Base-by-base conservation (phyloP, 805 yeast genomes). In the Candida endomychidarum region DNA sequence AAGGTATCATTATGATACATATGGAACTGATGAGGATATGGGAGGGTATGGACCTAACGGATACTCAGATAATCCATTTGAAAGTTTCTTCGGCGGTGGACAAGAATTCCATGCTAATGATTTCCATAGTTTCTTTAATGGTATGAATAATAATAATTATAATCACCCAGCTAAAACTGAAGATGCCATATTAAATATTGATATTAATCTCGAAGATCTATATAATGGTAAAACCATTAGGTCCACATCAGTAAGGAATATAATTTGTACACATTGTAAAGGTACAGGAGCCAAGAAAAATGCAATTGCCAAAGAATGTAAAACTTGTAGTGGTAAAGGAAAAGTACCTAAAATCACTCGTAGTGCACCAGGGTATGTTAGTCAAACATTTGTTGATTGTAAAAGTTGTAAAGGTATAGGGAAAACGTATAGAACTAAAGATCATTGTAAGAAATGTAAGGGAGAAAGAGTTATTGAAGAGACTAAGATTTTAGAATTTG, bases 221-320 rank as follows among this genome's bases (percentile, higher is more conserved):
- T 89, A 78, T 68, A 80, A 78, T 48, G 96, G 98, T 3, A 86
- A 86, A 57, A 77, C 81, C 7, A 73, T 89, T 46, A 86, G 86
- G 55, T 76, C 86, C 53, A 74, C 85, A 3, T 74, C 85, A 2
- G 77, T 83, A 2, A 75, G 96, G 57, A 77, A 84, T 52, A 70
- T 84, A 8, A 61, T 89, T 1, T 91, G 99, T 67, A 60, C 71
- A 4, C 54, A 63, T 25, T 91, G 99, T 63, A 65, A 72, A 28
- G 97, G 97, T 2, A 62, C 76, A 0, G 97, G 97, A 2, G 81
- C 85, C 43, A 79, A 75, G 47, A 61, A 79, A 47, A 66, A 75
- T 48, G 83, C 90, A 3, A 68, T 63, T 8, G 60, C 72, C 15
- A 70, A 72, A 28, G 55, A 55, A 26, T 93, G 98, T 69, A 65